These are phyloP conservation scores for Aspergillus leporis DNA, from an alignment of 495 filamentous ascomycete species.

Conservation along the genomic window DNA sequence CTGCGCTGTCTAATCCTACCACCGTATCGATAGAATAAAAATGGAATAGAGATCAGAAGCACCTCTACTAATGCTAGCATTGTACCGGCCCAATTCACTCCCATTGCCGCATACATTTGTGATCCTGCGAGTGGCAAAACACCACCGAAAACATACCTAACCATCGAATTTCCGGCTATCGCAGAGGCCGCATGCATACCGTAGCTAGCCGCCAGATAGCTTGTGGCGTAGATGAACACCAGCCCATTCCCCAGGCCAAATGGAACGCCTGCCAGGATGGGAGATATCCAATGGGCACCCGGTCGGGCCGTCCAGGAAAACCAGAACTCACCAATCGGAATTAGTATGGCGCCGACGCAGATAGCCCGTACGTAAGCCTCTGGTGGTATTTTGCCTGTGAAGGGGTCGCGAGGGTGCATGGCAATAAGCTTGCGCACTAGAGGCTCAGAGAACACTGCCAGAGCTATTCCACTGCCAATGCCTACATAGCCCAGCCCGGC, in stretches of 20 bases:
- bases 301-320: slow-evolving; percentile 77
- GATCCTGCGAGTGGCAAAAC: slow-evolving; percentile 68
- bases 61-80: slow-evolving; percentile 67
- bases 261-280: slow-evolving; percentile 70
- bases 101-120: slow-evolving; percentile 62
- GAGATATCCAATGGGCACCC: slow-evolving; percentile 66
- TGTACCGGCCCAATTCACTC: slow-evolving; percentile 73
- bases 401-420: slow-evolving; percentile 65
- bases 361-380: slow-evolving; percentile 71
- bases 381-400: slow-evolving; percentile 59
- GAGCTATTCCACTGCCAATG: slow-evolving; percentile 69
- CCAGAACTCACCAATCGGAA: slow-evolving; percentile 66
- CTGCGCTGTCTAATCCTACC: slow-evolving; percentile 61
- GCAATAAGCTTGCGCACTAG: slow-evolving; percentile 63
- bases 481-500: slow-evolving; percentile 70
- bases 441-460: slow-evolving; percentile 59
- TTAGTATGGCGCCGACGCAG: slow-evolving; percentile 61
- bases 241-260: slow-evolving; percentile 71
- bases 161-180: slow-evolving; percentile 66
- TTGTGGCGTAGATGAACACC: slow-evolving; percentile 70
- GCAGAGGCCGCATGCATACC: slow-evolving; percentile 71
- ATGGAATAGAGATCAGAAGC: slow-evolving; percentile 68
- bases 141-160: slow-evolving; percentile 60
- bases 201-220: slow-evolving; percentile 71
- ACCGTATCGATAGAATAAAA: slow-evolving; percentile 73